A percentile compares a stretch with the other conserved stretches of the same genome.
Evolutionary conservation across 2,329 filamentous ascomycete genomes (phyloP).

Genomic region (Teratosphaeria gauchensis): DNA sequence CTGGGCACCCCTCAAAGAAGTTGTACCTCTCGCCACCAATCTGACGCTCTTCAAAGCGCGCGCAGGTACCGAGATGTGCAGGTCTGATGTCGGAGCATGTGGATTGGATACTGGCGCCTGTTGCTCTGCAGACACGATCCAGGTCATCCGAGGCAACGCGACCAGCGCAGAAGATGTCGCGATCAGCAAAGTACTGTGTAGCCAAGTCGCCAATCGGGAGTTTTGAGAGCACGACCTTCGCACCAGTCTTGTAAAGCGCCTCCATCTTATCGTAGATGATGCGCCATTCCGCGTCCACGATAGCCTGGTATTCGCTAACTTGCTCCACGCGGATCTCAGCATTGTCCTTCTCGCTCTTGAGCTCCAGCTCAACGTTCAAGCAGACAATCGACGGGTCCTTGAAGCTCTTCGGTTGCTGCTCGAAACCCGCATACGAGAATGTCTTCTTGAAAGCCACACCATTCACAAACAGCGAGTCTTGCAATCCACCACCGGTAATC

Average conservation of each 20-base stretch:
- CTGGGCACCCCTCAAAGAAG: conserved; percentile 92
- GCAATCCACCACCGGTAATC: conserved; percentile 88
- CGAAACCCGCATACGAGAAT: conserved; percentile 96
- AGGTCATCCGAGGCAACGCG: conserved; percentile 86
- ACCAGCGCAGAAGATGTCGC: conserved; percentile 95
- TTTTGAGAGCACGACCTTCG: conserved; percentile 95
- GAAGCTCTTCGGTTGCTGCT: conserved; percentile 97
- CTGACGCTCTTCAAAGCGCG: conserved; percentile 85
- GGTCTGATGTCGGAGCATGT: conserved; percentile 91
- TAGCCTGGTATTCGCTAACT: conserved; percentile 97
- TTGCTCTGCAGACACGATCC: conserved; percentile 91
- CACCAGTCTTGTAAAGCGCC: conserved; percentile 82
- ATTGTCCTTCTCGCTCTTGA: conserved; percentile 99
- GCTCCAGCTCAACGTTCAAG: conserved; percentile 92
- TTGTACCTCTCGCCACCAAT: conserved; percentile 97
- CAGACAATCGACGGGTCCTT: conserved; percentile 92
- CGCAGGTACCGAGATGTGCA: conserved; percentile 84
- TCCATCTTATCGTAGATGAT: conserved; percentile 99
- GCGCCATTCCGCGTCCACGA: conserved; percentile 98
- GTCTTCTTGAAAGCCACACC: conserved; percentile 99
- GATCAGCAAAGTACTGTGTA: conserved; percentile 90
- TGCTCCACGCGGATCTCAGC: conserved; percentile 96
- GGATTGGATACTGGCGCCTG: conserved; percentile 83
- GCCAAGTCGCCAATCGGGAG: conserved; percentile 94
- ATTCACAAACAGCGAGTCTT: conserved; percentile 93